A percentile compares a stretch with the other conserved stretches of the same genome.
Evolutionary conservation across 2,329 filamentous ascomycete genomes (phyloP).

Genomic region (Calonectria leucothoes): DNA sequence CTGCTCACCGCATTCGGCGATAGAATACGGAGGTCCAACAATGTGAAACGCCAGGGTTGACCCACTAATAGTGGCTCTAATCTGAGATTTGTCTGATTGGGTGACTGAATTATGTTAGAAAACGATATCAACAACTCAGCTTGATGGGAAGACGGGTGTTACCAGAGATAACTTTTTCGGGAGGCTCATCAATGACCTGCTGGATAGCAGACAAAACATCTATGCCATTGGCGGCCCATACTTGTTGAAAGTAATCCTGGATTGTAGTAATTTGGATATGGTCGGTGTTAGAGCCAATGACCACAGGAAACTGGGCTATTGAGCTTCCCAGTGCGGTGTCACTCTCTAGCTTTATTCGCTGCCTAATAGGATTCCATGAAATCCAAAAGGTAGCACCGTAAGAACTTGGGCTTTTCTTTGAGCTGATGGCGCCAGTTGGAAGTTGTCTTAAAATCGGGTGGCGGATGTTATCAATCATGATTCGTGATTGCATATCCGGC

Average conservation of each 20-base stretch:
- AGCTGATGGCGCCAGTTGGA: background rate
- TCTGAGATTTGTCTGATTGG: background rate
- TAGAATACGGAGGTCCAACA: background rate
- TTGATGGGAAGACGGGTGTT: background rate
- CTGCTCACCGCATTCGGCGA: background rate
- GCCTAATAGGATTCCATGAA: background rate
- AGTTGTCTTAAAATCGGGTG: background rate
- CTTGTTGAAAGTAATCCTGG: background rate
- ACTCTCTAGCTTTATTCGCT: background rate
- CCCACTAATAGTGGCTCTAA: background rate
- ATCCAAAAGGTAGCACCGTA: background rate
- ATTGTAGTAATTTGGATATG: background rate
- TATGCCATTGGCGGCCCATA: background rate
- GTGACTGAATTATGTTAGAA: background rate
- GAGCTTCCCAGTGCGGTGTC: background rate
- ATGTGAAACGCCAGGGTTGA: background rate
- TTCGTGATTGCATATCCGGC: background rate
- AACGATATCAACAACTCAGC: background rate
- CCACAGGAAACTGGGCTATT: background rate
- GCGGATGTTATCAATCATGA: background rate
- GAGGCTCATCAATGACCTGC: background rate
- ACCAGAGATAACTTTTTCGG: background rate
- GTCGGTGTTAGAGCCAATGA: background rate
- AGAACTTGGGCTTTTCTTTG: background rate
- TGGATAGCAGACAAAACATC: background rate